Percentiles rank a stretch among this genome's conserved stretches.
phyloP scores from a whole-genome alignment of 805 yeast species.

The Starmerella vaccinii region DNA sequence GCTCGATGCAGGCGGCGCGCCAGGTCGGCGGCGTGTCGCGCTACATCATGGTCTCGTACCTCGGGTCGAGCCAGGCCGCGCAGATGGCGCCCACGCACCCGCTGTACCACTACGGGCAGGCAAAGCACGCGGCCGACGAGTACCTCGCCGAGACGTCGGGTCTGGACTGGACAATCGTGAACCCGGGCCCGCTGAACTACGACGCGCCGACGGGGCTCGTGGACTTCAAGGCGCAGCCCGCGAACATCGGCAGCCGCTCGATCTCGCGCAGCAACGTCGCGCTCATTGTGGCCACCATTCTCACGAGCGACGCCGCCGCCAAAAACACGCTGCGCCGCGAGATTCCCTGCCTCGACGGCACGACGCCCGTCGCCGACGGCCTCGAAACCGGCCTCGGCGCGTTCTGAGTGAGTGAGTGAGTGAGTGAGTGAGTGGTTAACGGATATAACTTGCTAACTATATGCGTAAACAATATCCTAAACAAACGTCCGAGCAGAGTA shows the following conservation, averaged over 20 bases:
- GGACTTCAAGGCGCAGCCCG: slow-evolving; percentile 25
- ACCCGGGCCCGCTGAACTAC: slow-evolving; percentile 42
- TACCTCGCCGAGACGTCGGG: slow-evolving; percentile 32
- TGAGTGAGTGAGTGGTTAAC: too few relatives aligned
- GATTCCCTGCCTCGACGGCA: slow-evolving; percentile 24
- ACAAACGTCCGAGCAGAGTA: too few relatives aligned
- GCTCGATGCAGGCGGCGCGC: slow-evolving; percentile 46
- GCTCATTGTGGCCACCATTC: slow-evolving; percentile 27
- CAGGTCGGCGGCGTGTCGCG: slow-evolving; percentile 36
- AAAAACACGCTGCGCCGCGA: slow-evolving; percentile 12
- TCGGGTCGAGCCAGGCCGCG: slow-evolving; percentile 41
- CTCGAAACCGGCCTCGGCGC: not conserved
- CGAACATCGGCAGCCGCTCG: slow-evolving; percentile 18
- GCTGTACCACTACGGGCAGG: slow-evolving; percentile 44
- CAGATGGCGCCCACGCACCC: slow-evolving; percentile 36
- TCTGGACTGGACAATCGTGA: slow-evolving; percentile 47
- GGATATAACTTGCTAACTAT: too few relatives aligned
- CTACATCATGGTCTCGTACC: slow-evolving; percentile 46
- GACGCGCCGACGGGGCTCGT: slow-evolving; percentile 39
- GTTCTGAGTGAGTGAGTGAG: not conserved
- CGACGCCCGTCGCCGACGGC: slow-evolving; percentile 16
- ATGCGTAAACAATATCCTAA: too few relatives aligned
- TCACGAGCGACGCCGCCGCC: slow-evolving; percentile 20
- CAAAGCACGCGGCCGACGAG: slow-evolving; percentile 52
- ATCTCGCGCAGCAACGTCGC: slow-evolving; percentile 49